phyloP scores from a whole-genome alignment of 192 early-diverging fungal species.

The Irineochytrium annulatum region DNA sequence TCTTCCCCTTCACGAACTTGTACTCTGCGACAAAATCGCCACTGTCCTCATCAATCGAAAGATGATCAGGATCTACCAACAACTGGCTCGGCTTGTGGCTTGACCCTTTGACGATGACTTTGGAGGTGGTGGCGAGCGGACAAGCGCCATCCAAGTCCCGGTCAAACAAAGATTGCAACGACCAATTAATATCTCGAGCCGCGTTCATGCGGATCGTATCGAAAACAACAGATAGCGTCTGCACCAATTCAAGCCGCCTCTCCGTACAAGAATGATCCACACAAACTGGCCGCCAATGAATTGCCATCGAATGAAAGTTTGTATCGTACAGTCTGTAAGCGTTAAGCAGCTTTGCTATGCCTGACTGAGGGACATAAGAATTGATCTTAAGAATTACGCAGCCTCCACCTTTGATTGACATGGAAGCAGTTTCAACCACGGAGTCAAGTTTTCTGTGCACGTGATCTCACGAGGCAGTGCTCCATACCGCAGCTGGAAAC shows the following conservation, averaged over 20 bases:
- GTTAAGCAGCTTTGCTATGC: constrained; percentile 83
- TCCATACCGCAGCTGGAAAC: constrained; percentile 61
- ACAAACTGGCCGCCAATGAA: neutral
- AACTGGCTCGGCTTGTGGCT: too few species aligned
- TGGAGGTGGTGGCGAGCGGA: constrained; percentile 50
- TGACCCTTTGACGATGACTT: too few species aligned
- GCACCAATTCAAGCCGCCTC: constrained; percentile 58
- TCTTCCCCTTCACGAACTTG: too few species aligned
- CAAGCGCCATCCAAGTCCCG: constrained; percentile 41
- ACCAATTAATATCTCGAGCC: too few species aligned
- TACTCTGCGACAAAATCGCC: too few species aligned
- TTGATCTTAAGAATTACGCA: neutral
- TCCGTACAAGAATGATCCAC: constrained; percentile 28
- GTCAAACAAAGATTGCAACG: constrained; percentile 47
- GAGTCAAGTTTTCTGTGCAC: constrained; percentile 97
- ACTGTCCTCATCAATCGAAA: too few species aligned
- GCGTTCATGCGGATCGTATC: too few species aligned
- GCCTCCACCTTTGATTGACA: constrained; percentile 73
- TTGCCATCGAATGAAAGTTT: constrained; percentile 82
- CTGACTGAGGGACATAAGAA: constrained; percentile 50
- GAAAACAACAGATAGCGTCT: constrained; percentile 75
- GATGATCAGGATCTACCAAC: too few species aligned
- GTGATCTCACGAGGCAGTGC: constrained; percentile 86
- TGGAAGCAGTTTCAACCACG: constrained; percentile 93
- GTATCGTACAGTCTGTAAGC: constrained; percentile 87